Percentiles rank a stretch among this genome's conserved stretches.
Evolutionary conservation across 2,329 filamentous ascomycete genomes (phyloP).

Genomic region (Sporothrix variecibatus): DNA sequence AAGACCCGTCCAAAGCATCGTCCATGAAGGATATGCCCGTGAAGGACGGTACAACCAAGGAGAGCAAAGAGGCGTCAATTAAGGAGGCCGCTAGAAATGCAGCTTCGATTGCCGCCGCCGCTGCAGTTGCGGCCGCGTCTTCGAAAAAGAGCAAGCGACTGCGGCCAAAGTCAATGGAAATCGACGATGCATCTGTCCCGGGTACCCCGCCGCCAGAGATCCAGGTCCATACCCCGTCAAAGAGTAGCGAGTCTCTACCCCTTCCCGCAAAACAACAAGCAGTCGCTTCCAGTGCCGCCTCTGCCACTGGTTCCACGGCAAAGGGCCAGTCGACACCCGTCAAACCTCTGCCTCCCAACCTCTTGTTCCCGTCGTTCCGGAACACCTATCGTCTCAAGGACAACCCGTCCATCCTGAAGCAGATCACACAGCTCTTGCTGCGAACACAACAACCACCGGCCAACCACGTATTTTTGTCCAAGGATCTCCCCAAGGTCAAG

Average conservation of each 20-base stretch:
- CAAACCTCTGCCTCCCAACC: conserved; percentile 55
- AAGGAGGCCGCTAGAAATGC: conserved; percentile 2
- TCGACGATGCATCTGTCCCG: conserved; percentile 45
- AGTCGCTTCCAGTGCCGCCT: background rate
- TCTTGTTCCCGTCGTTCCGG: conserved; percentile 69
- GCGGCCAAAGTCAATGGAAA: conserved; percentile 52
- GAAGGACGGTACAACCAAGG: conserved; percentile 25
- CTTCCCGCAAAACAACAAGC: background rate
- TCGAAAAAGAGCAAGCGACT: conserved; percentile 49
- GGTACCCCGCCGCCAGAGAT: background rate
- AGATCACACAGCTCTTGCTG: conserved; percentile 62
- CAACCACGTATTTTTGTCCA: conserved; percentile 72
- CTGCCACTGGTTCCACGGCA: background rate
- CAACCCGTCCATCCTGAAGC: conserved; percentile 69
- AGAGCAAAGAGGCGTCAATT: conserved; percentile 11
- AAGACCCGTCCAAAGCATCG: conserved; percentile 40
- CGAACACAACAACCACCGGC: conserved; percentile 57
- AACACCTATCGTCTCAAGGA: conserved; percentile 68
- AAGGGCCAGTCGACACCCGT: conserved; percentile 32
- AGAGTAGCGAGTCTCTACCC: background rate
- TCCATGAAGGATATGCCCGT: conserved; percentile 39
- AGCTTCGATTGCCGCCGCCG: conserved; percentile 12
- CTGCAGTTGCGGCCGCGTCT: conserved; percentile 28
- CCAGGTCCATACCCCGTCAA: background rate
- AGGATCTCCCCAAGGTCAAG: conserved; percentile 70